phyloP scores from a whole-genome alignment of 2,329 filamentous ascomycete genomes.

The Cytospora piceicola region DNA sequence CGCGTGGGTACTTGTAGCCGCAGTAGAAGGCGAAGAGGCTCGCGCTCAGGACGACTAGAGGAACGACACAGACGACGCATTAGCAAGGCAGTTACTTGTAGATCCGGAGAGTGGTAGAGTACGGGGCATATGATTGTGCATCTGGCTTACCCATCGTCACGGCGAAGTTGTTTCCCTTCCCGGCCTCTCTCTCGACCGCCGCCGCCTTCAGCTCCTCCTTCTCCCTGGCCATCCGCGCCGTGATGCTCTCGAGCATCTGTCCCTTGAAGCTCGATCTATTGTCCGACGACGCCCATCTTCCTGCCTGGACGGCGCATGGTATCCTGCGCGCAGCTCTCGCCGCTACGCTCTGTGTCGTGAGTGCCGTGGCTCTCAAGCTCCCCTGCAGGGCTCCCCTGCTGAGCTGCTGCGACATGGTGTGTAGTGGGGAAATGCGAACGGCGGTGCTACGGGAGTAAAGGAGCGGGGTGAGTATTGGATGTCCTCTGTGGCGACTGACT shows the following conservation, averaged over 20 bases:
- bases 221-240: conserved; percentile 53
- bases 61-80: conserved; percentile 10
- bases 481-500: background rate
- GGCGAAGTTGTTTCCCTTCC: conserved; percentile 46
- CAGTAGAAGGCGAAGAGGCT: conserved; percentile 60
- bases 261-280: conserved; percentile 48
- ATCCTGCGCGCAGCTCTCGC: conserved; percentile 14
- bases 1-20: conserved; percentile 58
- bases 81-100: conserved; percentile 6
- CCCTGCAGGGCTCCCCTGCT: conserved; percentile 27
- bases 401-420: conserved; percentile 27
- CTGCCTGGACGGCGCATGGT: conserved; percentile 7
- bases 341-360: conserved; percentile 1
- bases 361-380: conserved; percentile 13
- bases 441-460: background rate
- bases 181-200: conserved; percentile 45
- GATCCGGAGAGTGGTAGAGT: background rate
- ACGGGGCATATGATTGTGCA: background rate
- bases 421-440: background rate
- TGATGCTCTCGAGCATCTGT: conserved; percentile 59
- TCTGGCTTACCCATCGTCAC: conserved; percentile 51
- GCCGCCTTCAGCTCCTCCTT: conserved; percentile 50
- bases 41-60: conserved; percentile 55
- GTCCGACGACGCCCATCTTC: conserved; percentile 27
- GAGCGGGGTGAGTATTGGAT: background rate